These are phyloP conservation scores for Chamaenerion angustifolium DNA, from an alignment of 345 rosid species.

Conservation along the genomic window DNA sequence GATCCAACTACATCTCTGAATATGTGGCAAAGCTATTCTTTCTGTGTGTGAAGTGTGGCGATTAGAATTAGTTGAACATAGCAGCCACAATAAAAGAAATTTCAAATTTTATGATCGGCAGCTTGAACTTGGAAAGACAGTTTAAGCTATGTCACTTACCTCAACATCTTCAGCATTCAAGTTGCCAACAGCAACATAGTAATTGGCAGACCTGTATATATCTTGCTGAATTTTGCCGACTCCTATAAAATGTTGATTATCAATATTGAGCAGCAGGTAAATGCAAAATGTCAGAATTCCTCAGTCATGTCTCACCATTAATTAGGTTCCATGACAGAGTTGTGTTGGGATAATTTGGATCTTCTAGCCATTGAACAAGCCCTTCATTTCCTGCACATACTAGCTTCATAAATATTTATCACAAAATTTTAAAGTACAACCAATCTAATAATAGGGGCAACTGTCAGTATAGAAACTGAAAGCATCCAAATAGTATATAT, in stretches of 20 bases:
- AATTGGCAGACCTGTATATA: slow-evolving; percentile 54
- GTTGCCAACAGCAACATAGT: slow-evolving; percentile 74
- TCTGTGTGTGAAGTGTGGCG: slow-evolving; percentile 1
- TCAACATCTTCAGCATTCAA: slow-evolving; percentile 53
- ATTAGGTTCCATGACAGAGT: slow-evolving; percentile 72
- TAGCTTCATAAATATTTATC: slow-evolving; percentile 13
- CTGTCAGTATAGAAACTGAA: not conserved
- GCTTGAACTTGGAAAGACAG: slow-evolving; percentile 2
- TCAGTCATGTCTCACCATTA: slow-evolving; percentile 34
- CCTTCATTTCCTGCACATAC: slow-evolving; percentile 65
- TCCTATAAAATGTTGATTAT: slow-evolving; percentile 27
- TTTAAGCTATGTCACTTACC: slow-evolving; percentile 28
- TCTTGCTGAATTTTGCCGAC: slow-evolving; percentile 45
- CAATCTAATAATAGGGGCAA: not conserved
- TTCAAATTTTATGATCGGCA: not conserved
- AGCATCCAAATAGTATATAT: not conserved
- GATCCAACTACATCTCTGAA: too few relatives aligned
- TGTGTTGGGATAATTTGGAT: slow-evolving; percentile 76
- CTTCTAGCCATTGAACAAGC: slow-evolving; percentile 65
- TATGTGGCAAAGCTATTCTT: not conserved
- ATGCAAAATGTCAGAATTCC: slow-evolving; percentile 3
- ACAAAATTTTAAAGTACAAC: not conserved
- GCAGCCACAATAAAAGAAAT: too few relatives aligned
- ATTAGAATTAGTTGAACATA: not conserved
- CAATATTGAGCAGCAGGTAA: slow-evolving; percentile 6